phyloP scores from a whole-genome alignment of 257 asterid species.

The Solanum virginianum region DNA sequence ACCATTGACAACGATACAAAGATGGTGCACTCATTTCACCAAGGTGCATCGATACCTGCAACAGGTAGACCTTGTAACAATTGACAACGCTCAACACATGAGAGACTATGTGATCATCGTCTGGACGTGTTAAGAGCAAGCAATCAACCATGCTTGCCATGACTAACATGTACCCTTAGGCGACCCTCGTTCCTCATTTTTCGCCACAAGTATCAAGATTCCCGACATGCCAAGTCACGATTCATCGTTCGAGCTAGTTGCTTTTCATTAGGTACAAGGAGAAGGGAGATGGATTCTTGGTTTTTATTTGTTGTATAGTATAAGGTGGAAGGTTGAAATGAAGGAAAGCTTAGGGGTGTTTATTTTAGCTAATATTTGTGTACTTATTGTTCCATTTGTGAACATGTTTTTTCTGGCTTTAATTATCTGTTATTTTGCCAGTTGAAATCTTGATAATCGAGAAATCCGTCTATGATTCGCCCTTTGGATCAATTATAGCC shows the following conservation, averaged over 20 bases:
- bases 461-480: too few relatives aligned
- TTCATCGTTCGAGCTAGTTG: neutral
- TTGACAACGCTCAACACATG: neutral
- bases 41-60: slow-evolving; percentile 18
- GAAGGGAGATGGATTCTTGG: neutral
- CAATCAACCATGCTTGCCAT: neutral
- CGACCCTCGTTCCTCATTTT: neutral
- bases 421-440: neutral
- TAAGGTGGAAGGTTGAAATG: neutral
- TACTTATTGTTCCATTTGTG: neutral
- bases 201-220: neutral
- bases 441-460: neutral
- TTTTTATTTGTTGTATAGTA: neutral
- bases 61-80: neutral
- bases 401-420: neutral
- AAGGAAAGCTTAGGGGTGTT: neutral
- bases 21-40: slow-evolving; percentile 24
- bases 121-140: neutral
- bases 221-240: neutral
- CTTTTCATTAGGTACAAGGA: neutral
- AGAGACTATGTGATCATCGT: neutral
- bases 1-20: slow-evolving; percentile 8
- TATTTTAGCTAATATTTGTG: neutral
- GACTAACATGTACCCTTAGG: neutral
- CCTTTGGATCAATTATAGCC: too few relatives aligned